Evolutionary conservation across 176 grass and related monocot species (phyloP).

Genomic region (Bothriochloa decipiens): DNA sequence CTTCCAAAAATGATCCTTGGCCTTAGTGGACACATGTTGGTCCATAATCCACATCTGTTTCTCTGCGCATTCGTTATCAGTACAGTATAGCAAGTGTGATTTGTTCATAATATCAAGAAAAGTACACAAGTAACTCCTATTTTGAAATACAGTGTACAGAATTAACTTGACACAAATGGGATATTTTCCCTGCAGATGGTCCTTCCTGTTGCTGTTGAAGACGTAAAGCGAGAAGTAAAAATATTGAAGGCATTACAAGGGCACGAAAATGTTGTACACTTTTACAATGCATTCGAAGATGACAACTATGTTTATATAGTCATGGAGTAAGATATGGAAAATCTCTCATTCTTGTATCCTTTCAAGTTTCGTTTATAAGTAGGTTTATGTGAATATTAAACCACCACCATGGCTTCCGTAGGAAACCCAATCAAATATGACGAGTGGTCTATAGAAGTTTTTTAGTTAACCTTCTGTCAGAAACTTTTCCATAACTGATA

Average conservation of each 20-base stretch:
- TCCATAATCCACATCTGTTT: not conserved
- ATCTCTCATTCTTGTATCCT: constrained; percentile 1
- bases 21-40: not conserved
- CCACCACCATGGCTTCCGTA: not conserved
- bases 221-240: constrained; percentile 93
- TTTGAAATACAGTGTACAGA: not conserved
- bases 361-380: constrained; percentile 1
- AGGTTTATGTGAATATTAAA: not conserved
- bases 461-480: constrained; percentile 17
- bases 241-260: constrained; percentile 87
- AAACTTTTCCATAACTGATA: constrained; percentile 16
- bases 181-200: constrained; percentile 69
- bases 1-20: not conserved
- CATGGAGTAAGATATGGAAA: constrained; percentile 86
- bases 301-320: constrained; percentile 86
- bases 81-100: not conserved
- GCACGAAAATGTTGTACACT: constrained; percentile 91
- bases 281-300: constrained; percentile 94
- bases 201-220: constrained; percentile 88
- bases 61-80: not conserved
- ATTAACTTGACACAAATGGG: constrained; percentile 14
- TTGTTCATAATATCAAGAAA: constrained; percentile 18
- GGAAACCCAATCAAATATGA: constrained; percentile 24
- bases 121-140: constrained; percentile 16
- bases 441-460: not conserved